Evolutionary conservation across 164 flowering plant species (phyloP), one percentile per base, ranked within the genome.

Genomic region (Echeveria elegans): DNA sequence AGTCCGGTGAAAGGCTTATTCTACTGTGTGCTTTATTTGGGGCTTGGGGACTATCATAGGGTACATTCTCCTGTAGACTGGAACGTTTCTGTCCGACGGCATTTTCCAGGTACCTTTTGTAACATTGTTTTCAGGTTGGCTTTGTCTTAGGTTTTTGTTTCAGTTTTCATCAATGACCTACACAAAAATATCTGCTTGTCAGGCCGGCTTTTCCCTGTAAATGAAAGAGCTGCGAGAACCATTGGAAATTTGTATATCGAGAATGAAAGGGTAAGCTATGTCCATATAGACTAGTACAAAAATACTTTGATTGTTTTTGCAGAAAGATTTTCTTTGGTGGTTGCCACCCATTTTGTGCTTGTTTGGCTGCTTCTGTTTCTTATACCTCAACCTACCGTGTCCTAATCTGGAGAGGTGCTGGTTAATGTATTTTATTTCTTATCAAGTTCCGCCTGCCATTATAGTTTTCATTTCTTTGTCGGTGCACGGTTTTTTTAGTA

Each of bases 51-150:
- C 72, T 94, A 89, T 73, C 99, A 94, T 73, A 85, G 96, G 34
- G 73, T 94, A 70, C 99, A 94, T 76, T 85, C 97, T 53, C 99
- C 99, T 50, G 84, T 76, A 76, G 91, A 94, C 75, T 94, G 97
- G 96, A 78, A 85, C 56, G 73, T 91, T 72, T 75, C 83, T 72
- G 79, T 78, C 58, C 88, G 97, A 6, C 85, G 96, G 43, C 99
- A 94, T 75, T 91, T 91, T 78, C 75, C 97, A 73, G 99, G 99
- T 89, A 79, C 0, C 2, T 11, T 34, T 15, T 43, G 47, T 19
- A 26, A 29, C 9, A 29, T 5, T 56, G 21, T 16, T 23, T 31
- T n/a, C 43, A 26, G 21, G 37, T 34, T 34, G 37, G 37, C 16
- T 47, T 15, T 15, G 40, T 19, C 1, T 48, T 21, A 21, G 12